Conservation (phyloP, 768 basidiomycete genomes). For the Pisolithus orientalis region DNA sequence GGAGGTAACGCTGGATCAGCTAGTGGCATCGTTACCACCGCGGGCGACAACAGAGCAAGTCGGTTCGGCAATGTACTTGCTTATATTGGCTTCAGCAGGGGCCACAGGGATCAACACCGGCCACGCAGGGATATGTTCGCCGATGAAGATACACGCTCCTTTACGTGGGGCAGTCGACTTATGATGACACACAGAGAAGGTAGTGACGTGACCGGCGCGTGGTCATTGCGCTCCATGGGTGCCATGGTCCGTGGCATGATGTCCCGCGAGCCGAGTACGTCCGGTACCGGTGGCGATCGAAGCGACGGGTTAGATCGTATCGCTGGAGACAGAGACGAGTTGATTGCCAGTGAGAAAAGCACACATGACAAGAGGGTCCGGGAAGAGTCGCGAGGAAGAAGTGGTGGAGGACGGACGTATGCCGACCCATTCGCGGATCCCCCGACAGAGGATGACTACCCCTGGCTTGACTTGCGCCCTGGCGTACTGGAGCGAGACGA, state of each 20-base stretch:
- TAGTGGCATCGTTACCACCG: conserved; percentile 4
- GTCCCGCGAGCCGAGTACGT: conserved; percentile 23
- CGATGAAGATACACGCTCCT: conserved; percentile 63
- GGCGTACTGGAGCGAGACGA: conserved; percentile 13
- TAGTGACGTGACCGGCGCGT: conserved; percentile 39
- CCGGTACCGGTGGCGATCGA: conserved; percentile 11
- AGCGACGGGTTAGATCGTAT: conserved; percentile 9
- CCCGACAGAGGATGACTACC: conserved; percentile 14
- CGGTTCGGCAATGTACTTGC: conserved; percentile 14
- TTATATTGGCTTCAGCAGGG: conserved; percentile 17
- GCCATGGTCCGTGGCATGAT: conserved; percentile 23
- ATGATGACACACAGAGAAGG: conserved; percentile 29
- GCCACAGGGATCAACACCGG: conserved; percentile 1
- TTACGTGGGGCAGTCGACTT: conserved; percentile 22
- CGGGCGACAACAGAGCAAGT: neutral
- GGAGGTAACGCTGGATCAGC: conserved; percentile 5
- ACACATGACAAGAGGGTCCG: neutral
- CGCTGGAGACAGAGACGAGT: conserved; percentile 10
- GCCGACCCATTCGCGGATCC: conserved; percentile 39
- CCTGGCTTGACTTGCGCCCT: conserved; percentile 7
- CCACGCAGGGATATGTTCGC: conserved; percentile 67
- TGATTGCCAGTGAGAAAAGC: conserved; percentile 14
- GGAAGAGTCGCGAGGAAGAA: conserved; percentile 4
- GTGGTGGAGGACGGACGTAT: conserved; percentile 30
- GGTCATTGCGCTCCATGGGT: conserved; percentile 44